phyloP scores from a whole-genome alignment of 2,329 filamentous ascomycete species.

The Ceratocystis ficicola region DNA sequence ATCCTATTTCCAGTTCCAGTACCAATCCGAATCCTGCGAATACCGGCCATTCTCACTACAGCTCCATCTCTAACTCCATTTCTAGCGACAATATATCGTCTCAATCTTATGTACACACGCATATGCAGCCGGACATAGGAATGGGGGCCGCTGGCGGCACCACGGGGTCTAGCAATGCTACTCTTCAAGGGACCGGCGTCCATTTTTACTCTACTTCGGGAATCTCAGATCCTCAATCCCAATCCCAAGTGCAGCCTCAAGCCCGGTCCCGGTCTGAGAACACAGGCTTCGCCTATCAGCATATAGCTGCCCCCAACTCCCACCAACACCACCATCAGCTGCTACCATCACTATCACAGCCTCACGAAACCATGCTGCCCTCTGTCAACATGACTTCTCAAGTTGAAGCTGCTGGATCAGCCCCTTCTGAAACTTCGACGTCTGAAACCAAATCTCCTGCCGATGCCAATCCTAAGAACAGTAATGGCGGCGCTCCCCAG shows the following conservation, averaged over 20 bases:
- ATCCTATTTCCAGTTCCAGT: neutral
- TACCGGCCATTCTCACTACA: neutral
- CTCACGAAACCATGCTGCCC: neutral
- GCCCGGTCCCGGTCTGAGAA: neutral
- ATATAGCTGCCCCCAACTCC: neutral
- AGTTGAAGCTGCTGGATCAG: neutral
- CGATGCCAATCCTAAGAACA: neutral
- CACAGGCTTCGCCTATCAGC: neutral
- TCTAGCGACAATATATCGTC: neutral
- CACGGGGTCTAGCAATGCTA: neutral
- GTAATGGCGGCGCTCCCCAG: conserved; percentile 4
- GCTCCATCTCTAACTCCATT: neutral
- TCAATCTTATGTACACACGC: neutral
- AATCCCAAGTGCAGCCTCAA: neutral
- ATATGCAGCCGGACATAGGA: neutral
- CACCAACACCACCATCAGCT: neutral
- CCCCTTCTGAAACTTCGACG: neutral
- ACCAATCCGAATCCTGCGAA: neutral
- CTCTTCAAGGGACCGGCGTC: neutral
- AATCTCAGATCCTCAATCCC: neutral
- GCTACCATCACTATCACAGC: neutral
- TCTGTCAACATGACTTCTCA: neutral
- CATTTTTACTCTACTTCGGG: neutral
- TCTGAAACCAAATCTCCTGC: neutral
- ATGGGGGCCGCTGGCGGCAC: neutral